Evolutionary conservation across 345 rosid species (phyloP), one percentile per base, ranked within the genome.

Genomic region (Eutrema japonicum): DNA sequence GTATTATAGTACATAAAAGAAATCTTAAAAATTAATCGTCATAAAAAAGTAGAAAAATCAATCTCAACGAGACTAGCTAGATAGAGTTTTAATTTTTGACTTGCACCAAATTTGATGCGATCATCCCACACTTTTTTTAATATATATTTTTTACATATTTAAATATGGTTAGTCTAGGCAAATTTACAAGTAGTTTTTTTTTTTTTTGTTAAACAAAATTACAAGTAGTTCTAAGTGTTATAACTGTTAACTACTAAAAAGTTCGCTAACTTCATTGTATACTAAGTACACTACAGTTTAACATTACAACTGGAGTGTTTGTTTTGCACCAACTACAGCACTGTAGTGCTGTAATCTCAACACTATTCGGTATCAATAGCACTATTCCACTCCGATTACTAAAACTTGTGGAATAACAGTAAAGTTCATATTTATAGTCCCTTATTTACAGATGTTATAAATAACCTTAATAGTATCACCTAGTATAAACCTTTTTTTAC

Each of bases 391-490:
- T 7, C 35, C 6, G 9, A 8, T 37, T 8, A 37, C 9, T 37
- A 37, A 22, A 60, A 56, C 61, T 56, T 4, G 41, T 56, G 42
- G 27, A 56, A 56, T 14, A 71, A 50, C 41, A 16, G 35, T 49
- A 40, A 42, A 40, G 43, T 61, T 27, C 27, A 29, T 51, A 38
- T 22, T 7, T n/a, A 14, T 48, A 58, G 58, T 36, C 43, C 27
- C 12, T 10, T 29, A 8, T 47, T 18, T 58, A 13, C 3, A n/a
- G 29, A 36, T 56, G 45, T 37, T 36, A 57, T 57, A 57, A 57
- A 26, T 58, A 57, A 69, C 65, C 55, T 56, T 8, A 33, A 45
- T 70, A 70, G 66, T 47, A 26, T 45, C 9, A 48, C 66, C 66
- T 59, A 49, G 59, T 49, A 71, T 49, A 49, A 35, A 71, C 49